Conservation (phyloP, 805 yeast genomes). For the Blastobotrys peoriensis region DNA sequence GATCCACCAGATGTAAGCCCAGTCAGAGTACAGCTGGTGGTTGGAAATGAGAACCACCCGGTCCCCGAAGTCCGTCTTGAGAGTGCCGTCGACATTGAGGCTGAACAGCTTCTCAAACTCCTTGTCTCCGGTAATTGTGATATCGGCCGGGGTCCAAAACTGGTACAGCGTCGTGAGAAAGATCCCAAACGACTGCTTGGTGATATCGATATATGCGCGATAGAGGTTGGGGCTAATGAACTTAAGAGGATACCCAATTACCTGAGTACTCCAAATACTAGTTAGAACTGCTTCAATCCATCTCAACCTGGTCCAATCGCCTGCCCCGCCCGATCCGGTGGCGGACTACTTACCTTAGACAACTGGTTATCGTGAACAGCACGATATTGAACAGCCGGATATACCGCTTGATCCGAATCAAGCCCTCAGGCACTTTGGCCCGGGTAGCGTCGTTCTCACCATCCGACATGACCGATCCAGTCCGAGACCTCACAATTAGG, state of each 20-base stretch:
- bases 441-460: no score
- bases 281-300: neutral
- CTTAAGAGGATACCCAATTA: slow-evolving; percentile 27
- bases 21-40: slow-evolving; percentile 91
- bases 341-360: neutral
- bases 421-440: no score
- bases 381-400: neutral
- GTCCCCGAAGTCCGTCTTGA: slow-evolving; percentile 35
- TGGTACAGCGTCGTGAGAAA: slow-evolving; percentile 26
- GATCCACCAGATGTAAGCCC: slow-evolving; percentile 88
- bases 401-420: neutral
- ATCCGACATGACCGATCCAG: no score
- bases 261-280: slow-evolving; percentile 20
- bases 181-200: slow-evolving; percentile 30
- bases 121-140: slow-evolving; percentile 25
- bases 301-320: neutral
- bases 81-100: slow-evolving; percentile 18
- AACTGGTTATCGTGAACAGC: neutral
- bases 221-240: slow-evolving; percentile 21
- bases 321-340: neutral
- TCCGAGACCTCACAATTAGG: no score
- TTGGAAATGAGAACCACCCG: slow-evolving; percentile 71
- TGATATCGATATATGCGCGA: slow-evolving; percentile 28
- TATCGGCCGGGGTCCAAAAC: slow-evolving; percentile 25
- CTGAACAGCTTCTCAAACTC: slow-evolving; percentile 23